Evolutionary conservation across 768 basidiomycete genomes (phyloP), one percentile per base, ranked within the genome.

Genomic region (Omphalotus guepiniiformis): DNA sequence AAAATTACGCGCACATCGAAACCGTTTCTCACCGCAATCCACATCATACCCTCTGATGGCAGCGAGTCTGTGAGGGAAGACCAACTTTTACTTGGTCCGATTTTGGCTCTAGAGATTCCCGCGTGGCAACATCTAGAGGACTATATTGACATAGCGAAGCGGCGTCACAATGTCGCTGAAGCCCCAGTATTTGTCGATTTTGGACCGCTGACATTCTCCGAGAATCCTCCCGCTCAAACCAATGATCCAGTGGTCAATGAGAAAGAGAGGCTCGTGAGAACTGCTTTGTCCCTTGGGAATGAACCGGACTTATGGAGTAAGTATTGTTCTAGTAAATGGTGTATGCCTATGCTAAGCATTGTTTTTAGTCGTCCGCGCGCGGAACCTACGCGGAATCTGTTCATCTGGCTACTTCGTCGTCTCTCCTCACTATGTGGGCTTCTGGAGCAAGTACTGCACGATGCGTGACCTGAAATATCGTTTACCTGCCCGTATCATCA

Each of bases 361-460:
- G 32, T 32, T 39, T 13, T 39, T 25, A 74, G 73, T 73, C 36
- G 57, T 56, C 18, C 60, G 63, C 32, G 70, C 72, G 5, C 64
- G 68, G 13, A 52, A 71, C 11, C 59, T 63, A 42, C 54, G 68
- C 34, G 62, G 58, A 15, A 58, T 74, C 5, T 53, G 60, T 6
- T 68, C 66, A 3, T 53, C 62, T 7, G 78, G 78, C 7, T 70
- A 68, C 47, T 64, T 79, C 39, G 69, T 71, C 18, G 55, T 78
- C 13, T 66, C 70, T 1, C 56, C 60, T 1, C 55, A 62, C 30
- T 68, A 65, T 50, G 47, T 78, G 23, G 66, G 69, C 25, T 78
- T 76, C 60, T 78, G 74, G 75, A 66, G 68, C 53, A 72, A 71
- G 54, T 68, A 62, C 42, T 57, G 71, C 16, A 64, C 68, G 15